A percentile compares a stretch with the other conserved stretches of the same genome.
phyloP scores from a whole-genome alignment of 805 yeast species.

The Metschnikowia picachoensis region DNA sequence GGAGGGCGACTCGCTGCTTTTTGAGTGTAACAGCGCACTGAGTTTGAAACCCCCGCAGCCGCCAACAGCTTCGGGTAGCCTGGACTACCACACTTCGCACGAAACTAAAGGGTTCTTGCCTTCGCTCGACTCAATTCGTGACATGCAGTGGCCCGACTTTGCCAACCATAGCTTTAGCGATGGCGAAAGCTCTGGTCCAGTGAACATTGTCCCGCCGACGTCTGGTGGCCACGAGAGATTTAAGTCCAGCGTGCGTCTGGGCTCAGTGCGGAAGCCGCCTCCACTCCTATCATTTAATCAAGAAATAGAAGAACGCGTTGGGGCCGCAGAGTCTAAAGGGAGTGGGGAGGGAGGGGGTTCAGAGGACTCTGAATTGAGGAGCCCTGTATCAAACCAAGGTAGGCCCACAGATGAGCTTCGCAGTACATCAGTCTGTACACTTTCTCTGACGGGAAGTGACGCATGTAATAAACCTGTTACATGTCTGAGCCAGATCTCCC shows the following conservation, averaged over 20 bases:
- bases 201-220: background rate
- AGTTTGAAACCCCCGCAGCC: background rate
- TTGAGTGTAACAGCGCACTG: background rate
- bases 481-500: too few species aligned
- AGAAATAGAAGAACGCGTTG: too few species aligned
- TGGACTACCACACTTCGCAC: slow-evolving; percentile 3
- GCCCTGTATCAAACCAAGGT: too few species aligned
- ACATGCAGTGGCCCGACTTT: slow-evolving; percentile 29
- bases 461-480: too few species aligned
- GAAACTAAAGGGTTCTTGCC: slow-evolving; percentile 18
- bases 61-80: background rate
- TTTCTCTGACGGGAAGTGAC: too few species aligned
- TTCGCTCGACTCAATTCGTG: slow-evolving; percentile 20
- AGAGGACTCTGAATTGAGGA: too few species aligned
- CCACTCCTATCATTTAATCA: background rate
- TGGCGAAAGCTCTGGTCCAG: background rate
- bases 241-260: slow-evolving; percentile 9
- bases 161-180: slow-evolving; percentile 14
- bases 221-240: slow-evolving; percentile 10
- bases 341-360: too few species aligned
- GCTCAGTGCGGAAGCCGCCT: slow-evolving; percentile 38
- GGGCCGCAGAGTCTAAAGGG: too few species aligned
- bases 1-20: slow-evolving; percentile 12
- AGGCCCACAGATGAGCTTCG: too few species aligned
- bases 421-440: too few species aligned